Base-by-base conservation (phyloP, 768 basidiomycete species). In the Rhizopogon salebrosus region DNA sequence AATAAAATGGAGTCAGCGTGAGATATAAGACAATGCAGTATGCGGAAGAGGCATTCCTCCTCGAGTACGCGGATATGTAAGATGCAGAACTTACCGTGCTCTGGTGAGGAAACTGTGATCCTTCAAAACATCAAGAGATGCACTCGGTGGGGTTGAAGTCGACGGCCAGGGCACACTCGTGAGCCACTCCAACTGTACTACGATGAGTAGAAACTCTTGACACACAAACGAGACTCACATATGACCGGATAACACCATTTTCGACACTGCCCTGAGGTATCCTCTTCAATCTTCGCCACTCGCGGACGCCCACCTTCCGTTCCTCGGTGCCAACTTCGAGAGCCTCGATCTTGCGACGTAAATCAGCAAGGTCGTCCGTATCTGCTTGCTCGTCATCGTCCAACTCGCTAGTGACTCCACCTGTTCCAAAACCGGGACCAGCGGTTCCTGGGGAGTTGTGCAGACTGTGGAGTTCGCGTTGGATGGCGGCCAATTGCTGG, bases 231-330 rank as follows among this genome's bases (percentile, higher is more conserved):
- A 11, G 6, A 74, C 85, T 60, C 62, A 90, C 91, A 65, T 89
- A 93, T 64, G 76, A 86, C 43, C 90, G 76, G 46, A 94, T 85
- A 34, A 95, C 93, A 4, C 92, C 91, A 62, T 90, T 84, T 73
- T 97, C 95, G 2, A 92, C 90, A 48, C 89, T 91, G 16, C 92
- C 90, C 31, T 85, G 83, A 0, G 92, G 92, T n/a, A 92, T 95
- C 18, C 92, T 82, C 66, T 85, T 87, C 29, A 97, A 70, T 39
- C 95, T 73, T 60, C 84, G 81, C 80, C 89, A 90, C 64, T 98
- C 95, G 31, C 90, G 70, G 0, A 86, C 79, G 22, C 87, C 88
- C 67, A 88, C 85, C 65, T 86, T 89, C 38, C 89, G 77, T 64
- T 92, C 91, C 65, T 94, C 92, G 35, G 80, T 83, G 13, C 84